Evolutionary conservation across 371 early-diverging fungal species (phyloP), one percentile per base, ranked within the genome.

Genomic region (Rhizomucor pusillus): DNA sequence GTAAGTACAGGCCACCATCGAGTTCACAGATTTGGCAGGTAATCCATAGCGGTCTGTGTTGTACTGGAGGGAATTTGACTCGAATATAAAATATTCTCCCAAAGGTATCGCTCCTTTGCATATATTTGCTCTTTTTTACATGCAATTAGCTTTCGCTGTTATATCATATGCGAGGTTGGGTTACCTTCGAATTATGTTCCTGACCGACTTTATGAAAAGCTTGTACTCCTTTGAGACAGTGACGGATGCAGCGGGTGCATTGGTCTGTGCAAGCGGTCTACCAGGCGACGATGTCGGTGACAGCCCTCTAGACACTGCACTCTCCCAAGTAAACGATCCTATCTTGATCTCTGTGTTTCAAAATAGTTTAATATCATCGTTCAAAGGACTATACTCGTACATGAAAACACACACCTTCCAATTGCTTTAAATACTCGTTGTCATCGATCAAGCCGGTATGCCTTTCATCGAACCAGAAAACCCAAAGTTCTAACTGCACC

Each of bases 401-500:
- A 22, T 51, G 12, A 43, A 13, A 14, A 14, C 47, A 36, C 29
- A 43, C 67, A 77, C 77, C 77, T 54, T 77, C 77, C 10, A 77
- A 52, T 14, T 56, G 58, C 12, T 63, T 49, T 18, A 77, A 53
- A 44, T 50, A 51, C 40, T 55, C 50, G 19, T 69, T 68, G 43
- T 59, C 55, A 49, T 77, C 77, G n/a, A 77, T 67, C 16, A 58
- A 53, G 9, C 77, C 77, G 13, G 77, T 77, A 25, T 69, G 73
- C 23, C 67, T 60, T 24, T 77, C 77, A 45, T 77, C 77, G 43
- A 77, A 73, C 77, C 77, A 77, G 62, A 77, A 77, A 2, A 73
- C 77, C 77, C 77, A 77, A 9, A 77, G 52, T 43, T 77, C 77
- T 5, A 73, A 37, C 16, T 39, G 57, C 0, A 65, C 67, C 16